A percentile compares a stretch with the other conserved stretches of the same genome.
phyloP scores from a whole-genome alignment of 2,329 filamentous ascomycete genomes.

The Colletotrichum melonis region DNA sequence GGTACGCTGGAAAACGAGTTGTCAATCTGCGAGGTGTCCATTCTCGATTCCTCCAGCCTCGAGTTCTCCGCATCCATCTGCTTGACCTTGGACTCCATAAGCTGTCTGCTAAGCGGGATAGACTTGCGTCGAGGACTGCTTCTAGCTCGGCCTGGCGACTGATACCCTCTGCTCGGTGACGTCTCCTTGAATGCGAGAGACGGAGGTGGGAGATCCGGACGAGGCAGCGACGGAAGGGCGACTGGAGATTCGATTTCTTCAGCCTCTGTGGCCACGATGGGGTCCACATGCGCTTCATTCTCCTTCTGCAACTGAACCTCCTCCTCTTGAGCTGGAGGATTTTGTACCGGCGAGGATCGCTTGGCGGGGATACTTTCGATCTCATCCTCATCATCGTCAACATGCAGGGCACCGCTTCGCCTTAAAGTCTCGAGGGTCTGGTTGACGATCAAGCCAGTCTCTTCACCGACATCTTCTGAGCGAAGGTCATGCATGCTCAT shows the following conservation, averaged over 20 bases:
- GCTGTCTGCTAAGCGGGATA: constrained; percentile 47
- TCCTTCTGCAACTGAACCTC: neutral
- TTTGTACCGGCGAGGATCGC: neutral
- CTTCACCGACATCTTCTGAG: constrained; percentile 63
- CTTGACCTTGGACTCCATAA: constrained; percentile 45
- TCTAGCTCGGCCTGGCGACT: constrained; percentile 44
- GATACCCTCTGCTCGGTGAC: constrained; percentile 10
- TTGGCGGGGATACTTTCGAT: neutral
- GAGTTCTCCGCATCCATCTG: constrained; percentile 34
- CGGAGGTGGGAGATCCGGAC: neutral
- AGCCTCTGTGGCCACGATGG: neutral
- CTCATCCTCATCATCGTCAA: constrained; percentile 25
- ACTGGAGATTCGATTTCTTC: constrained; percentile 9
- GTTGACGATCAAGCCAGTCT: constrained; percentile 67
- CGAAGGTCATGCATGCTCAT: constrained; percentile 48
- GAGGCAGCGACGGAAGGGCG: constrained; percentile 16
- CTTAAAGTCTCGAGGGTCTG: constrained; percentile 64
- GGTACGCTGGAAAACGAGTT: constrained; percentile 50
- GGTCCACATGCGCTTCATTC: neutral
- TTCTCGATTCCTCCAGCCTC: neutral
- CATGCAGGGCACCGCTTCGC: constrained; percentile 42
- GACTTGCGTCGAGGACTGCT: constrained; percentile 50
- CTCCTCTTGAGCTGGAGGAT: neutral
- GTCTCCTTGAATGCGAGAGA: neutral
- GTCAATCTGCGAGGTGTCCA: constrained; percentile 35